Evolutionary conservation across 208 protist species (phyloP).

Genomic region (Acanthamoeba castellanii): DNA sequence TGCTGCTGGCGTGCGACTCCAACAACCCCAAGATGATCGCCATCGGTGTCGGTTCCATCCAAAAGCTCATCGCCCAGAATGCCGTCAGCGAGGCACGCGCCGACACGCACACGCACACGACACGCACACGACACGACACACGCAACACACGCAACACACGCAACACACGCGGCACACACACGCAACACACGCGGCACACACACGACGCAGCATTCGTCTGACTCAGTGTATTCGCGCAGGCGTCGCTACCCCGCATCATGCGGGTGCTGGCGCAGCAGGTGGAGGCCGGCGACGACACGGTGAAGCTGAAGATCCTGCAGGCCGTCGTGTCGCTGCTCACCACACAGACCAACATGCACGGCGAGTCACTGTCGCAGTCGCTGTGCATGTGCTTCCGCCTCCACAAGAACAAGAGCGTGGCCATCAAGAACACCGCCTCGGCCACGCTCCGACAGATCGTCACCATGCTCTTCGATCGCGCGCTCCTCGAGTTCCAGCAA

Average conservation of each 20-base stretch:
- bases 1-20: constrained; percentile 69
- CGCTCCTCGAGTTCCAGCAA: constrained; percentile 67
- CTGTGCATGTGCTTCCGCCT: constrained; percentile 76
- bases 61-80: constrained; percentile 71
- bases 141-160: too few species aligned
- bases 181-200: too few species aligned
- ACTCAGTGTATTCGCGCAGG: not conserved
- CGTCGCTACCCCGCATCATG: constrained; percentile 58
- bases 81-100: constrained; percentile 26
- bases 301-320: constrained; percentile 74
- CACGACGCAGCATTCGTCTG: too few species aligned
- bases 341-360: constrained; percentile 46
- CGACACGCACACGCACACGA: not conserved
- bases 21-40: constrained; percentile 61
- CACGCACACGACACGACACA: not conserved
- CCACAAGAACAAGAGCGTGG: constrained; percentile 73
- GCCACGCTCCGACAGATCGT: constrained; percentile 73
- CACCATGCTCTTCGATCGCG: constrained; percentile 76
- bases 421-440: constrained; percentile 75
- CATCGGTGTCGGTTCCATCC: constrained; percentile 41
- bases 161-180: too few species aligned
- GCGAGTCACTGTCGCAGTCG: constrained; percentile 63
- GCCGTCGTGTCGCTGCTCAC: constrained; percentile 61
- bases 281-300: constrained; percentile 46
- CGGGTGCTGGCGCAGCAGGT: constrained; percentile 45